Evolutionary conservation across 306 rosid species (phyloP).

Genomic region (Citrullus amarus): DNA sequence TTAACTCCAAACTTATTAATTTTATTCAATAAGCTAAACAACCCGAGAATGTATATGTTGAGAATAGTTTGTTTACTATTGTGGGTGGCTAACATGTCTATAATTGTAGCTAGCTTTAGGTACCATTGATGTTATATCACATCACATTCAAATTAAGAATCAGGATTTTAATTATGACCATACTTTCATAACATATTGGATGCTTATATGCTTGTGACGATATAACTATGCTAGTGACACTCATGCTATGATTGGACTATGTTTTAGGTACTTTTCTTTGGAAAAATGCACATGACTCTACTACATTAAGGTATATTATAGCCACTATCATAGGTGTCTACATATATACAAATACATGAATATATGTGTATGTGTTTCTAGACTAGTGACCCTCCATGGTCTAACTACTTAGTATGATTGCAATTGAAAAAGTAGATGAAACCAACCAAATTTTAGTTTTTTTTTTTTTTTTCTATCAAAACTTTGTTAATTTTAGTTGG

Average conservation of each 20-base stretch:
- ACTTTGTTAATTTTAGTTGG: too few species aligned
- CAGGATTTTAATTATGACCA: too few species aligned
- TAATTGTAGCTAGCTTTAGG: too few species aligned
- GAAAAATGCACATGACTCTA: not conserved
- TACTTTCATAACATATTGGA: not conserved
- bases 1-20: too few species aligned
- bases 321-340: not conserved
- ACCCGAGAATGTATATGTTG: too few species aligned
- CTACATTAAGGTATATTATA: not conserved
- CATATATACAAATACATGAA: not conserved
- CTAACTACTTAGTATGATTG: not conserved
- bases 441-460: not conserved
- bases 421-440: too few species aligned
- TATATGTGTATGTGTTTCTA: not conserved
- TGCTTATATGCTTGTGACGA: not conserved
- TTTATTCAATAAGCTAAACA: too few species aligned
- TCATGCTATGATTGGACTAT: not conserved
- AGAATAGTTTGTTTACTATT: too few species aligned
- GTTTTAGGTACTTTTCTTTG: not conserved
- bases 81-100: too few species aligned
- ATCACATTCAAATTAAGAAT: not conserved
- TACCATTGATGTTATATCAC: not conserved
- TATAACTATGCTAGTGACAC: not conserved
- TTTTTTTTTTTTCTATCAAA: too few species aligned
- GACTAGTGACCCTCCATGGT: not conserved